phyloP scores from a whole-genome alignment of 331 rosid species.

The Telfairia occidentalis region DNA sequence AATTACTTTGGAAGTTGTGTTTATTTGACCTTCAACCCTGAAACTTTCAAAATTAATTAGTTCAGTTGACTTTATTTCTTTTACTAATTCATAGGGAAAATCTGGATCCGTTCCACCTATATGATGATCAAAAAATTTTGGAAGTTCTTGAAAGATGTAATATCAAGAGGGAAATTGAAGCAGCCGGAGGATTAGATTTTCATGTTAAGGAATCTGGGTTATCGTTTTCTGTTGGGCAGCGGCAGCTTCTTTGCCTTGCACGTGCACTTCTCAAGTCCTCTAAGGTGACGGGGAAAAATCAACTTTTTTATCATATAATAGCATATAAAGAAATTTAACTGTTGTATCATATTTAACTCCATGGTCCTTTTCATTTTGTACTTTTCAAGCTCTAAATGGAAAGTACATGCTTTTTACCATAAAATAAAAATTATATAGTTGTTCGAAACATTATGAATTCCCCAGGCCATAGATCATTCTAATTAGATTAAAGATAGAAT shows the following conservation, averaged over 20 bases:
- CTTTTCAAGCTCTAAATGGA: too few species aligned
- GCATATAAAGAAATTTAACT: neutral
- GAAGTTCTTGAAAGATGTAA: constrained; percentile 68
- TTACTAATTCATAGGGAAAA: constrained; percentile 47
- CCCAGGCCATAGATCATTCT: neutral
- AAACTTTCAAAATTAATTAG: neutral
- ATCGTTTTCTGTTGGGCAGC: constrained; percentile 85
- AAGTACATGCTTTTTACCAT: neutral
- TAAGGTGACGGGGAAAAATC: constrained; percentile 30
- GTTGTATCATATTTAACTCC: neutral
- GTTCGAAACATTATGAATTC: neutral
- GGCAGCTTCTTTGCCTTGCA: constrained; percentile 93
- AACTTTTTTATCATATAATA: neutral
- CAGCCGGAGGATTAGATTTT: constrained; percentile 67
- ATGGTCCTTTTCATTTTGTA: neutral
- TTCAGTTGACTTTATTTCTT: neutral
- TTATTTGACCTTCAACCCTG: constrained; percentile 2
- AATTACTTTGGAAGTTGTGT: neutral
- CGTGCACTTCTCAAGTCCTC: constrained; percentile 87
- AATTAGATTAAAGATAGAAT: neutral
- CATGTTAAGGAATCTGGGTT: constrained; percentile 53
- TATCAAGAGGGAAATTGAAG: constrained; percentile 70
- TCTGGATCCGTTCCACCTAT: constrained; percentile 64
- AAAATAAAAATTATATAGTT: too few species aligned
- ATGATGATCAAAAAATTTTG: constrained; percentile 64